phyloP scores from a whole-genome alignment of 2,329 filamentous ascomycete species.

The Knufia fluminis region DNA sequence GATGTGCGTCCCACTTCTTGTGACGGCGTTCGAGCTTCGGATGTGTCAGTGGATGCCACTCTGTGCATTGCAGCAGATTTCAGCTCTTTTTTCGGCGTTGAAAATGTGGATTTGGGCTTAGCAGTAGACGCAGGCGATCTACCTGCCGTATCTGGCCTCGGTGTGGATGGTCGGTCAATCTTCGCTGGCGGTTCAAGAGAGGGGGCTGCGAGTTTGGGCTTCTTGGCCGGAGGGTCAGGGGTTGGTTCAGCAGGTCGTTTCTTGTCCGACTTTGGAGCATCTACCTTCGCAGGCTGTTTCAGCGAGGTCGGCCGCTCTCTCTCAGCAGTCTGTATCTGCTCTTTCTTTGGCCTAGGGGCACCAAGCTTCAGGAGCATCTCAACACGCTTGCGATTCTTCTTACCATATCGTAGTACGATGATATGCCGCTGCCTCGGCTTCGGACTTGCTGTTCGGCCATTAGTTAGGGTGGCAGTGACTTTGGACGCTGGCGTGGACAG shows the following conservation, averaged over 20 bases:
- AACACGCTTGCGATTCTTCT: constrained; percentile 39
- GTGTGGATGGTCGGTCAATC: constrained; percentile 26
- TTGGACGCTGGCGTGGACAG: constrained; percentile 2
- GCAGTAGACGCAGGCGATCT: constrained; percentile 27
- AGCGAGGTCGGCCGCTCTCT: constrained; percentile 2
- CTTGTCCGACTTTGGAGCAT: constrained; percentile 16
- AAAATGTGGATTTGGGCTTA: constrained; percentile 24
- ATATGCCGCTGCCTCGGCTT: constrained; percentile 29
- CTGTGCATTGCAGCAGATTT: constrained; percentile 31
- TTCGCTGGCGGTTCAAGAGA: constrained; percentile 16
- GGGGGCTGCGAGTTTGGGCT: not conserved
- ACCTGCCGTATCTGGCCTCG: constrained; percentile 25
- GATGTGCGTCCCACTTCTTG: constrained; percentile 22
- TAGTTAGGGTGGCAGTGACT: constrained; percentile 12
- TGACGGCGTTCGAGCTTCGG: constrained; percentile 33
- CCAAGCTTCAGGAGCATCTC: constrained; percentile 36
- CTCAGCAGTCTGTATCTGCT: constrained; percentile 9
- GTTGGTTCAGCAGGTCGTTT: constrained; percentile 7
- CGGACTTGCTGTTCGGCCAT: constrained; percentile 17
- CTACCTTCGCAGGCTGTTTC: constrained; percentile 10
- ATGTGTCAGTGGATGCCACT: constrained; percentile 29
- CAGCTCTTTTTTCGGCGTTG: constrained; percentile 37
- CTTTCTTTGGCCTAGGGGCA: constrained; percentile 23
- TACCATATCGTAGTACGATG: constrained; percentile 45
- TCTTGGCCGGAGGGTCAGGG: constrained; percentile 4